Conservation (phyloP, 192 early-diverging fungal genomes). For the Gorgonomyces haynaldii region DNA sequence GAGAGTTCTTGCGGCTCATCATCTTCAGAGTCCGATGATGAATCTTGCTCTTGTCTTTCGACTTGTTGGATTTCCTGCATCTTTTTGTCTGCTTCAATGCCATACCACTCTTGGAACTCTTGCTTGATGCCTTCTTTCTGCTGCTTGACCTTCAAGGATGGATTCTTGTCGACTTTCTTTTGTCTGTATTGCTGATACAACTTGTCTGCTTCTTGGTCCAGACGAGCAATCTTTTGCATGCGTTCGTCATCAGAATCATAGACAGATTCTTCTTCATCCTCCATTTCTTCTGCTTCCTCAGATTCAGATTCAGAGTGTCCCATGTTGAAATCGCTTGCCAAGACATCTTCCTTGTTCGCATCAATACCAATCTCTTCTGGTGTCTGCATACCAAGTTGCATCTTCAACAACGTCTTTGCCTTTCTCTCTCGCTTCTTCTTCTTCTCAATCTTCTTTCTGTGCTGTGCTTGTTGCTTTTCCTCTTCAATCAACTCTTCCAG, state of each 20-base stretch:
- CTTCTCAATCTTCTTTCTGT: constrained; percentile 46
- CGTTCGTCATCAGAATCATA: constrained; percentile 48
- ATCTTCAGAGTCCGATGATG: constrained; percentile 21
- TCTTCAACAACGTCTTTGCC: constrained; percentile 34
- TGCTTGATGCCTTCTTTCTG: constrained; percentile 47
- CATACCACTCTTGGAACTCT: constrained; percentile 48
- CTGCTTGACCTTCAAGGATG: constrained; percentile 59
- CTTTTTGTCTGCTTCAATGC: constrained; percentile 40
- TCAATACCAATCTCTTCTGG: constrained; percentile 41
- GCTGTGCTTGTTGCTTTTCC: constrained; percentile 21
- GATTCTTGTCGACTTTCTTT: constrained; percentile 62
- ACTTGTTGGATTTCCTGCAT: constrained; percentile 19
- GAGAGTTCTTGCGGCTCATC: constrained; percentile 47
- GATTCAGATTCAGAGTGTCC: constrained; percentile 13
- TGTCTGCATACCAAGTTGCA: constrained; percentile 42
- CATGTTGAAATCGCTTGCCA: constrained; percentile 12
- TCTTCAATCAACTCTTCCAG: constrained; percentile 16
- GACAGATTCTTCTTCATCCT: constrained; percentile 7
- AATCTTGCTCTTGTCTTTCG: constrained; percentile 3
- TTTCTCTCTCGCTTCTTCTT: constrained; percentile 36
- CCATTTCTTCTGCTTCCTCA: constrained; percentile 1
- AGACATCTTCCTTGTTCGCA: constrained; percentile 12
- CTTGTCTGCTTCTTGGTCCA: constrained; percentile 40
- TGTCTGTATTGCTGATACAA: constrained; percentile 64
- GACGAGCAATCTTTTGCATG: constrained; percentile 12